Percentiles rank a stretch among this genome's conserved stretches.
phyloP scores from a whole-genome alignment of 73 alveolate species.

The Loxodes magnus region DNA sequence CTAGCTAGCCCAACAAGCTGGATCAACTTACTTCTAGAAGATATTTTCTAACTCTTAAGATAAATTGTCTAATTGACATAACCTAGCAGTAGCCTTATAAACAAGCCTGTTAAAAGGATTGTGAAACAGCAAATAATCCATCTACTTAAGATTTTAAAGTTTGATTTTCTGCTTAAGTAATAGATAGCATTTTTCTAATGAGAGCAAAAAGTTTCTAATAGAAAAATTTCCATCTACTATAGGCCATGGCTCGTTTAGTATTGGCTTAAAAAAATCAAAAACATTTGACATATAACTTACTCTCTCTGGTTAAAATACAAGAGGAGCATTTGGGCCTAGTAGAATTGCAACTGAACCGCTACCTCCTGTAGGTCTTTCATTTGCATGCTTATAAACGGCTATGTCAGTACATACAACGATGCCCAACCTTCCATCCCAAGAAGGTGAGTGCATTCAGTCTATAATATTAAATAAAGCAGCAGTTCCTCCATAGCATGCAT shows the following conservation, averaged over 20 bases:
- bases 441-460: constrained; percentile 80
- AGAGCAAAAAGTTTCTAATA: constrained; percentile 64
- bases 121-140: constrained; percentile 3
- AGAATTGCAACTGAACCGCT: constrained; percentile 89
- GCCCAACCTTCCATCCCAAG: constrained; percentile 94
- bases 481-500: constrained; percentile 98
- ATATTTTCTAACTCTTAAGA: too few relatives aligned
- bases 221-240: constrained; percentile 92
- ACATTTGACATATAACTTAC: constrained; percentile 78
- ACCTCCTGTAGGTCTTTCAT: constrained; percentile 99
- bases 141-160: too few relatives aligned
- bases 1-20: too few relatives aligned
- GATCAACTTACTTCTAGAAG: too few relatives aligned
- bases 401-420: constrained; percentile 88
- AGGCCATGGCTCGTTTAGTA: constrained; percentile 87
- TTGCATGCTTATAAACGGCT: constrained; percentile 92
- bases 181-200: constrained; percentile 62
- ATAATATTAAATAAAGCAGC: constrained; percentile 91
- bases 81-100: too few relatives aligned
- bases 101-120: constrained; percentile 2
- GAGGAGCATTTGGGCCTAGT: constrained; percentile 85
- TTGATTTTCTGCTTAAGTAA: constrained; percentile 52
- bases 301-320: constrained; percentile 69
- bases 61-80: too few relatives aligned
- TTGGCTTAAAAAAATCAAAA: constrained; percentile 95